Percentiles rank a stretch among this genome's conserved stretches.
Conservation (phyloP, 2,329 filamentous ascomycete genomes). For the Colletotrichum sp. region DNA sequence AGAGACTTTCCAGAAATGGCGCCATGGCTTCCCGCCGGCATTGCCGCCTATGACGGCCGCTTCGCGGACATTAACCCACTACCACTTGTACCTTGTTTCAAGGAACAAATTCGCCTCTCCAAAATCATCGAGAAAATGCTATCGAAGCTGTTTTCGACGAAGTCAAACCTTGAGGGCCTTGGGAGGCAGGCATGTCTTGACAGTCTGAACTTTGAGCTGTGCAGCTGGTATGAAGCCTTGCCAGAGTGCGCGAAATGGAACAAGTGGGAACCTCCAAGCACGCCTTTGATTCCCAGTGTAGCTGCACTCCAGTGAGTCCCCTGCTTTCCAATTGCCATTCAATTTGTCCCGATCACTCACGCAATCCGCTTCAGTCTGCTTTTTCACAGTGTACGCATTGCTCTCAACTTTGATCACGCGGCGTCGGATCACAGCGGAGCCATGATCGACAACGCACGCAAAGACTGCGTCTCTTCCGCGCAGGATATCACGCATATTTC, state of each 20-base stretch:
- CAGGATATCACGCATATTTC: conserved; percentile 25
- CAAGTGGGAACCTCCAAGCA: conserved; percentile 24
- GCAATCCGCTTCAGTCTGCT: background rate
- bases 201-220: conserved; percentile 23
- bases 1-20: conserved; percentile 26
- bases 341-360: background rate
- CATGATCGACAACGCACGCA: background rate
- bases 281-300: background rate
- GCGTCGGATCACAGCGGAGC: background rate
- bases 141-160: conserved; percentile 13
- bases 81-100: conserved; percentile 22
- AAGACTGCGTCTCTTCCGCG: conserved; percentile 24
- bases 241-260: conserved; percentile 24
- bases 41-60: conserved; percentile 6
- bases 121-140: conserved; percentile 26
- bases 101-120: conserved; percentile 25
- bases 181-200: conserved; percentile 7
- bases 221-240: conserved; percentile 23
- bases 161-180: background rate
- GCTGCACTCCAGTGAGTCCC: conserved; percentile 25
- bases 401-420: conserved; percentile 26
- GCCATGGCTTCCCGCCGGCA: conserved; percentile 27
- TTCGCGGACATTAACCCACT: background rate
- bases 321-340: background rate
- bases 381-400: conserved; percentile 28